Evolutionary conservation across 495 filamentous ascomycete genomes (phyloP), one percentile per base, ranked within the genome.

Genomic region (Lophium mytilinum): DNA sequence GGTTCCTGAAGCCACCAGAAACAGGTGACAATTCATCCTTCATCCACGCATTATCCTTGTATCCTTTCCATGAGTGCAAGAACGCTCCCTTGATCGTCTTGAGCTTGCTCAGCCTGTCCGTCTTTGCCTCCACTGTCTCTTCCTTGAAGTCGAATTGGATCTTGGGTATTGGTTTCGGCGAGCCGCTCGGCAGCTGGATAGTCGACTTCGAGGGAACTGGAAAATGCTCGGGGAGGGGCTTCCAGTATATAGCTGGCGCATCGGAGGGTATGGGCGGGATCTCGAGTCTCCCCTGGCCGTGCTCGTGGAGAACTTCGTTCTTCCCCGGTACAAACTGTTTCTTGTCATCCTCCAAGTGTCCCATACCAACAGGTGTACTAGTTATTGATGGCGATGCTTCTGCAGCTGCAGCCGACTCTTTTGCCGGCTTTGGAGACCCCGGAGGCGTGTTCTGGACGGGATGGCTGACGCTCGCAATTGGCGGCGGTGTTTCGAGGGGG

Each of bases 131-230:
- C 0, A 77, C 68, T 0, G 80, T 74, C 65, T 95, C 89, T 55
- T 81, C 75, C 7, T 65, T 69, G 70, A 93, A 89, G 0, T 73
- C 69, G 57, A 81, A 77, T 70, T 98, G 94, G 35, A 98, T 81
- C 61, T 77, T 78, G 1, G 88, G 88, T 17, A 96, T 84, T 0
- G 74, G 24, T 65, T 83, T 84, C 1, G 87, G 75, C 30, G 75
- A 75, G 30, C 82, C 86, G 18, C 82, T 83, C 11, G 93, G 93
- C 17, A 97, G 76, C 43, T 67, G 59, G 15, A 66, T 62, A 21
- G 60, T 41, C 19, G 63, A 59, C 14, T 80, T 79, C 10, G 76
- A 67, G 15, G 83, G 76, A 7, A 96, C 70, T 1, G 90, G 89
- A 71, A 84, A 95, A 65, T 84, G 78, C 64, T 94, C 87, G 7